Evolutionary conservation across 2,329 filamentous ascomycete genomes (phyloP), one percentile per base, ranked within the genome.

Genomic region (Fusarium irregulare): DNA sequence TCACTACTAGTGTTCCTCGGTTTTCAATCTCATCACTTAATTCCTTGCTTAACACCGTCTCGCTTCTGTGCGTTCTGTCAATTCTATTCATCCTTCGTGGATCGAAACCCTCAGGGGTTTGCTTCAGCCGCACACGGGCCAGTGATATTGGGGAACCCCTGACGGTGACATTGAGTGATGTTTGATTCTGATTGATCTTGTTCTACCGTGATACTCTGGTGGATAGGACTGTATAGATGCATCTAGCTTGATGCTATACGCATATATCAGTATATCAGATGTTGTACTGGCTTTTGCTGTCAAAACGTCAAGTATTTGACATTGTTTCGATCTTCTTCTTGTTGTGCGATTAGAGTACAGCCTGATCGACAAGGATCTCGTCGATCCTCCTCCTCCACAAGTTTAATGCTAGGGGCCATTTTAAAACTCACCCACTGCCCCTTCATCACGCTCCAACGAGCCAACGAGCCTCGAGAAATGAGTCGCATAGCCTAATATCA

Each of bases 321-420:
- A 13, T 40, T 27, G 49, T 56, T 60, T 56, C 56, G 13, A 56
- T 16, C 16, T 9, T 37, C 30, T 30, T 41, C 3, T 20, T 41
- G 16, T 37, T 27, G n/a, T 51, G 49, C 42, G 37, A 47, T 58
- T 49, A 47, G 10, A 50, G 37, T 41, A 28, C 13, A 47, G 14
- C 23, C 41, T 45, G 45, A 11, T 41, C 25, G 49, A 51, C 64
- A 74, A 60, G 72, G 72, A 60, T 65, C 56, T 37, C 41, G 64
- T 55, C 60, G 60, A 71, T 71, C 71, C 48, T 67, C 48, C 41
- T 56, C 64, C 55, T 67, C 65, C 63, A 40, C 60, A 50, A 16
- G 41, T 46, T 55, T 58, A 44, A 61, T 63, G 44, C 67, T 61
- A 65, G 62, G 65, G 60, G 62, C 27, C 44, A 37, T 40, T 63